Percentiles rank a stretch among this genome's conserved stretches.
phyloP scores from a whole-genome alignment of 2,329 filamentous ascomycete species.

The Aureobasidium sp. region DNA sequence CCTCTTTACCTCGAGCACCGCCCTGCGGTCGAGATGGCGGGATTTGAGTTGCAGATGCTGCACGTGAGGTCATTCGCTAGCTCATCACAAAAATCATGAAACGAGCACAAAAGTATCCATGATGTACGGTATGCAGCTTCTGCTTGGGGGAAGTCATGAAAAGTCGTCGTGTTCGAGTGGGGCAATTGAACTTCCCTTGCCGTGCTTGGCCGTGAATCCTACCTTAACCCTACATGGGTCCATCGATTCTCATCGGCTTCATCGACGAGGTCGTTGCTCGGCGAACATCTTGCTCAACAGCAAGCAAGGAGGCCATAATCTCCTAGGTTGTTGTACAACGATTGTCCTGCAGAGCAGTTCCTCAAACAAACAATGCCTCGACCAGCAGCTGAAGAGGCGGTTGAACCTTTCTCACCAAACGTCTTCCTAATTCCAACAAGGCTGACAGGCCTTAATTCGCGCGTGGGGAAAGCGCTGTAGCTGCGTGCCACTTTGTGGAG shows the following conservation, averaged over 20 bases:
- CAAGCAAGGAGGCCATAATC: neutral
- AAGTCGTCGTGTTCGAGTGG: slow-evolving; percentile 4
- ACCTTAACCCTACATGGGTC: neutral
- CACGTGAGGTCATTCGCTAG: neutral
- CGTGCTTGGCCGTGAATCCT: slow-evolving; percentile 1
- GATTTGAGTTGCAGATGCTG: neutral
- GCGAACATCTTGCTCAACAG: neutral
- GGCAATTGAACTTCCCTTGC: neutral
- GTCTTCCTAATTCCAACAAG: neutral
- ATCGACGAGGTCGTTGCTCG: slow-evolving; percentile 1
- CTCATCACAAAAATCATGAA: neutral
- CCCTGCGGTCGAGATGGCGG: neutral
- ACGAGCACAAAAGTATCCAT: neutral
- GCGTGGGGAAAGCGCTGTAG: neutral
- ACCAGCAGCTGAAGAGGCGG: neutral
- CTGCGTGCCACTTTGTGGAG: slow-evolving; percentile 9
- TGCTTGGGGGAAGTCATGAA: neutral
- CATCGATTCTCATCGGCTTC: slow-evolving; percentile 1
- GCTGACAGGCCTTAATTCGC: slow-evolving; percentile 1
- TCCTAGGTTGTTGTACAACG: neutral
- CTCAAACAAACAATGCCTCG: neutral
- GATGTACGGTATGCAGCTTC: neutral
- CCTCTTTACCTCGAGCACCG: neutral
- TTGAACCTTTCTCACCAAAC: neutral
- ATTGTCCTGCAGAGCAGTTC: neutral